Conservation (phyloP, 1,284 basidiomycete genomes). For the Leccinum griseonigrum region DNA sequence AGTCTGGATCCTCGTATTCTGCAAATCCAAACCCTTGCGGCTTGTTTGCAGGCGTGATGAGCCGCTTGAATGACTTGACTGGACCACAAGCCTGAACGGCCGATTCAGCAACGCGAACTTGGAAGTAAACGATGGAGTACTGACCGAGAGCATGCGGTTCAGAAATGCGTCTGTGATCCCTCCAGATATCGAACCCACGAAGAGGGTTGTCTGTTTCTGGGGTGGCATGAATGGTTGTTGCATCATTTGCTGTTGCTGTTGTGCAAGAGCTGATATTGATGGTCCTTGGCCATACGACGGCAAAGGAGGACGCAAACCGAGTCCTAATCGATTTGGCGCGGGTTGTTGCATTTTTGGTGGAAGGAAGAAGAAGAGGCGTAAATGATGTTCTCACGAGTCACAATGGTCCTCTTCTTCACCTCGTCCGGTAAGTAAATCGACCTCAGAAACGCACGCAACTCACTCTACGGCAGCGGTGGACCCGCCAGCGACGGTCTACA, state of each 20-base stretch:
- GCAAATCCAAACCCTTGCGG: constrained; percentile 96
- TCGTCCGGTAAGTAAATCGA: constrained; percentile 48
- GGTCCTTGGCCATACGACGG: constrained; percentile 83
- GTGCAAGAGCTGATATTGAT: constrained; percentile 82
- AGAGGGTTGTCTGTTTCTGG: constrained; percentile 67
- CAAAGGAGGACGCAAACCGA: constrained; percentile 80
- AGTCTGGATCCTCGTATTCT: constrained; percentile 87
- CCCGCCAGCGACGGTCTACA: constrained; percentile 80
- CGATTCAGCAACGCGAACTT: neutral
- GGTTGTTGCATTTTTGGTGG: constrained; percentile 62
- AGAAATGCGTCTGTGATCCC: constrained; percentile 84
- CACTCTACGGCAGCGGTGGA: constrained; percentile 39
- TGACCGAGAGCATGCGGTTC: constrained; percentile 73
- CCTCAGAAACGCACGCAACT: neutral
- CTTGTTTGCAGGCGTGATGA: constrained; percentile 86
- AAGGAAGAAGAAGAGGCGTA: neutral
- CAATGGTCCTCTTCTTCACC: constrained; percentile 68
- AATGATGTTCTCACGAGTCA: neutral
- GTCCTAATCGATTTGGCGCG: constrained; percentile 69
- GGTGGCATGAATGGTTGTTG: constrained; percentile 59
- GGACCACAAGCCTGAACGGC: constrained; percentile 79
- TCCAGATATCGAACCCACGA: constrained; percentile 93
- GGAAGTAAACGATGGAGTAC: constrained; percentile 29
- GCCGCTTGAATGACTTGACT: constrained; percentile 84
- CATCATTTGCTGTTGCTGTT: constrained; percentile 66